phyloP scores from a whole-genome alignment of 371 early-diverging fungal genomes.

The Encephalitozoon cuniculi region DNA sequence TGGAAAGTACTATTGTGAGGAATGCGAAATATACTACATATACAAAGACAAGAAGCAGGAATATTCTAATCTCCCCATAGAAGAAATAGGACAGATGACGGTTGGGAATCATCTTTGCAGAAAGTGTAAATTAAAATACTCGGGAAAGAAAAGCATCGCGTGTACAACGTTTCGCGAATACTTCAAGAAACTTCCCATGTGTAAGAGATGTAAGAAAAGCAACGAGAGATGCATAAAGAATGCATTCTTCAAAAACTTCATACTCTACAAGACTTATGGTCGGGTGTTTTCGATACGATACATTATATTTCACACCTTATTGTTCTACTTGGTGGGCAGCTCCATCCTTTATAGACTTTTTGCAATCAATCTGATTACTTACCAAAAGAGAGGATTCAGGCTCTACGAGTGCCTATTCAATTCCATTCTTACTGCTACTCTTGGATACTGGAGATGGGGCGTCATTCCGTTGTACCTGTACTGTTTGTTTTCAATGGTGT shows the following conservation, averaged over 20 bases:
- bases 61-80: constrained; percentile 19
- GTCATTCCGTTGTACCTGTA: not conserved
- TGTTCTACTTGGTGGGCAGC: not conserved
- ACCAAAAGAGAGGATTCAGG: not conserved
- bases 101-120: constrained; percentile 15
- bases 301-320: not conserved
- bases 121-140: constrained; percentile 3
- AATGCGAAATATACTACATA: constrained; percentile 34
- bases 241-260: constrained; percentile 34
- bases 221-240: constrained; percentile 28
- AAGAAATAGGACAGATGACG: constrained; percentile 5
- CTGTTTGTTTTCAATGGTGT: not conserved
- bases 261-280: constrained; percentile 17
- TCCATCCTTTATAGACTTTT: not conserved
- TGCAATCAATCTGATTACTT: not conserved
- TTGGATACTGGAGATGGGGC: not conserved
- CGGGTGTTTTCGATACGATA: not conserved
- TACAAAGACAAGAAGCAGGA: constrained; percentile 15
- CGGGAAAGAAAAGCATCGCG: not conserved
- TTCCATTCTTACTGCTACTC: not conserved
- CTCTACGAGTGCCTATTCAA: not conserved
- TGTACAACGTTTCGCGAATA: constrained; percentile 36
- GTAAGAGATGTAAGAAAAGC: constrained; percentile 36
- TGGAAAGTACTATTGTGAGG: constrained; percentile 27
- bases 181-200: constrained; percentile 28